These are phyloP conservation scores for Amanita pseudoporphyria DNA, from an alignment of 768 basidiomycete genomes.

Conservation along the genomic window DNA sequence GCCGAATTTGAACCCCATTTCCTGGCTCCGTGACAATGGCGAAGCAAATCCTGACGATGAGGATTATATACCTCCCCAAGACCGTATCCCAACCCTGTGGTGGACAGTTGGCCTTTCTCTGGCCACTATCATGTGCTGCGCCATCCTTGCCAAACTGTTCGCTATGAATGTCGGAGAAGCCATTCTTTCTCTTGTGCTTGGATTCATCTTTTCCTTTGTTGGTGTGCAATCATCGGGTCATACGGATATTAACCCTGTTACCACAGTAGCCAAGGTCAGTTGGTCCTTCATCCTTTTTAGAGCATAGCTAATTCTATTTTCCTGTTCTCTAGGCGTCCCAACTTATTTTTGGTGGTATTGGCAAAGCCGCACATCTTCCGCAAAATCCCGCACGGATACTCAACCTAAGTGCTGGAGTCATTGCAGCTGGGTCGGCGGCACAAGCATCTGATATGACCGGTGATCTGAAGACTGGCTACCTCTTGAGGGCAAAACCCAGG, in stretches of 20 bases:
- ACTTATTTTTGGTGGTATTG: conserved; percentile 54
- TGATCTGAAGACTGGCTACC: conserved; percentile 63
- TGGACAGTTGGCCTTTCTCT: conserved; percentile 42
- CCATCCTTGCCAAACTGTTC: conserved; percentile 46
- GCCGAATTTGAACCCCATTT: conserved; percentile 16
- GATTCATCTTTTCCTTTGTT: conserved; percentile 61
- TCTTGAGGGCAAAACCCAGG: conserved; percentile 52
- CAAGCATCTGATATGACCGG: conserved; percentile 58
- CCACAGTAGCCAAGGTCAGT: conserved; percentile 43
- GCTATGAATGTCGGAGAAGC: conserved; percentile 49
- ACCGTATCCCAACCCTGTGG: conserved; percentile 47
- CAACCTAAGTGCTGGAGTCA: conserved; percentile 43
- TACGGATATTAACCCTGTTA: conserved; percentile 55
- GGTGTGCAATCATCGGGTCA: conserved; percentile 50
- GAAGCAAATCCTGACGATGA: conserved; percentile 30
- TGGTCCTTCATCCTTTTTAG: neutral
- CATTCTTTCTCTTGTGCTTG: conserved; percentile 46
- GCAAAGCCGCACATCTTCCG: conserved; percentile 33
- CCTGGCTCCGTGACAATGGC: conserved; percentile 21
- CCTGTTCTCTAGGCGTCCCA: conserved; percentile 34
- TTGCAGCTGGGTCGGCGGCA: conserved; percentile 45
- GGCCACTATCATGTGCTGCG: conserved; percentile 38
- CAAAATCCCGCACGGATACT: conserved; percentile 29
- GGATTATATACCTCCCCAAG: conserved; percentile 39
- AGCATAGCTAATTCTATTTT: neutral